phyloP scores from a whole-genome alignment of 371 early-diverging fungal genomes.

The Haplosporangium sp. region DNA sequence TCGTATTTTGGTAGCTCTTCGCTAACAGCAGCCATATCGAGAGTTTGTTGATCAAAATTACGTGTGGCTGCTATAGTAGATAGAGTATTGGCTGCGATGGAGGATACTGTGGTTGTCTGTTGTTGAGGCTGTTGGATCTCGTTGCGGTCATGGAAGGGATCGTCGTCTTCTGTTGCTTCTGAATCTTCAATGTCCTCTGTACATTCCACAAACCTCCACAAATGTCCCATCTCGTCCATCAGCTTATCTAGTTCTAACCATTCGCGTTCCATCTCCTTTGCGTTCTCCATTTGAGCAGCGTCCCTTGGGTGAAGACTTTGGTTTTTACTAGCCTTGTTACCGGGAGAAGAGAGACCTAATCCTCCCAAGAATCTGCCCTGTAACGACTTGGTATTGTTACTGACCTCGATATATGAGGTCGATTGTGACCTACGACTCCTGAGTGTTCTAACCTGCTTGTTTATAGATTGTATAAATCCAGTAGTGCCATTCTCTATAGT shows the following conservation, averaged over 20 bases:
- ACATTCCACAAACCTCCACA: conserved; percentile 27
- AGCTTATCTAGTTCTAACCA: conserved; percentile 48
- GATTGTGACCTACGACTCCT: conserved; percentile 50
- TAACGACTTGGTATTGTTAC: conserved; percentile 5
- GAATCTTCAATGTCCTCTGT: conserved; percentile 12
- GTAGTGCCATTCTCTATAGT: conserved; percentile 15
- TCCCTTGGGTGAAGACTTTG: conserved; percentile 7
- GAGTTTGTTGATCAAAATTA: conserved; percentile 38
- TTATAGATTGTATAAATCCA: conserved; percentile 44
- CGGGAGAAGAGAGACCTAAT: conserved; percentile 3
- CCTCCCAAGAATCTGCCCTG: conserved; percentile 20
- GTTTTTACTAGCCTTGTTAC: neutral
- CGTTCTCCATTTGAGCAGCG: conserved; percentile 1
- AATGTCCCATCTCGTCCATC: conserved; percentile 54
- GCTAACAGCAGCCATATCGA: conserved; percentile 20
- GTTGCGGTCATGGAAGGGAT: conserved; percentile 19
- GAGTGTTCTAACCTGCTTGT: conserved; percentile 46
- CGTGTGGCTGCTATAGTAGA: neutral
- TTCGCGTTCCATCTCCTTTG: conserved; percentile 27
- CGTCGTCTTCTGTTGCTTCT: neutral
- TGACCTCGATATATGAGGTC: conserved; percentile 43
- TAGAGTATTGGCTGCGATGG: neutral
- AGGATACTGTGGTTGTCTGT: neutral
- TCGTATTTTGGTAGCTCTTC: conserved; percentile 46
- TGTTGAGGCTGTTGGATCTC: conserved; percentile 7